Evolutionary conservation across 1,284 basidiomycete genomes (phyloP), one percentile per base, ranked within the genome.

Genomic region (Omphalotus olearius): DNA sequence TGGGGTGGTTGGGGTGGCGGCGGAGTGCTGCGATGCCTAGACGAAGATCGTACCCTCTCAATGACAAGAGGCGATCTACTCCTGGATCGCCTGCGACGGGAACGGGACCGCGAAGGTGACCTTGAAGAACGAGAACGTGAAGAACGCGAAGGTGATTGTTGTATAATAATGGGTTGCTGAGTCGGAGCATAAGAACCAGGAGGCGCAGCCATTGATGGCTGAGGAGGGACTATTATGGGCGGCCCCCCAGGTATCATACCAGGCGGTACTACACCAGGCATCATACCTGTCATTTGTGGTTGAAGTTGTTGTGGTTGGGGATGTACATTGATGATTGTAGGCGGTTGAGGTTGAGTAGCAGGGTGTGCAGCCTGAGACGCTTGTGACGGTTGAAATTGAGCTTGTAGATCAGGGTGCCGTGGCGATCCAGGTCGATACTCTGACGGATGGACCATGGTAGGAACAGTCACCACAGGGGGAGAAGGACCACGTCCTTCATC

Each of bases 301-400:
- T 33, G 46, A 11, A 14, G 17, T 25, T 47, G 45, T 17, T 33
- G 46, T 10, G n/a, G 36, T 18, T 50, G 47, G 11, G 30, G 44
- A 20, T 48, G 55, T 23, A 55, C 37, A 46, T 52, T 53, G 35
- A 59, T 55, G 11, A 59, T 52, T 13, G 50, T 36, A 39, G 58
- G 58, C 37, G 38, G 28, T 9, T 53, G 51, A 18, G 51, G 37
- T 51, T 54, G 56, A 1, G 25, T 35, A 47, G 42, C 47, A 18
- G 51, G 37, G 49, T 54, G 56, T 1, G 25, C 39, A 47, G 42
- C 47, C 23, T 39, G 51, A 13, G 51, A 47, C 13, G 37, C 25
- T 13, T 52, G 50, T 23, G 50, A 46, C 7, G 50, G 50, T 30
- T 36, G 50, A 10, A 51, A 16, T 14, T 46, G 50, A 25, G 20